Conservation (phyloP, 345 rosid species). For the Diplotaxis tenuifolia region DNA sequence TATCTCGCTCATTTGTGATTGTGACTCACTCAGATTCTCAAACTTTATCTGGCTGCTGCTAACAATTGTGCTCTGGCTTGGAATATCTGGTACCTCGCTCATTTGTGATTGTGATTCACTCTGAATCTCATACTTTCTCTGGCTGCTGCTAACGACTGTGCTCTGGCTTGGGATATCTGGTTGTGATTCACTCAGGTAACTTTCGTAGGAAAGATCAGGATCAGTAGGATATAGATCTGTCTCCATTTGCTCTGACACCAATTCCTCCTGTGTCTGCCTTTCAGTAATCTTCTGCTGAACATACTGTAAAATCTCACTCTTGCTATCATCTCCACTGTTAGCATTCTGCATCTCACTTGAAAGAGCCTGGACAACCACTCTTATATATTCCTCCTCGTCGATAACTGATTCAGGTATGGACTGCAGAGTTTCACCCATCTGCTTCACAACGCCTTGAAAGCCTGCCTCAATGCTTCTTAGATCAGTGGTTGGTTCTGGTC, state of each 20-base stretch:
- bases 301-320: slow-evolving; percentile 27
- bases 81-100: slow-evolving; percentile 32
- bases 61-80: slow-evolving; percentile 30
- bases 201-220: slow-evolving; percentile 44
- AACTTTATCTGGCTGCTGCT: slow-evolving; percentile 40
- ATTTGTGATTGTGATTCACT: slow-evolving; percentile 35
- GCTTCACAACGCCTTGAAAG: slow-evolving; percentile 48
- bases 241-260: slow-evolving; percentile 33
- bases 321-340: slow-evolving; percentile 32
- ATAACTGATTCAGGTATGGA: slow-evolving; percentile 59
- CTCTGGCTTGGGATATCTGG: slow-evolving; percentile 30
- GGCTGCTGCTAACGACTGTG: slow-evolving; percentile 36
- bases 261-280: slow-evolving; percentile 21
- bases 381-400: slow-evolving; percentile 50
- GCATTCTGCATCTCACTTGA: slow-evolving; percentile 69
- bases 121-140: slow-evolving; percentile 30
- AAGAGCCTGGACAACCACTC: slow-evolving; percentile 55
- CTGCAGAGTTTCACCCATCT: slow-evolving; percentile 59
- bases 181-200: slow-evolving; percentile 34
- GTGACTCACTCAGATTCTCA: slow-evolving; percentile 28
- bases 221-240: slow-evolving; percentile 64
- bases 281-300: slow-evolving; percentile 18
- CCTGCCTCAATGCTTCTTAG: slow-evolving; percentile 41
- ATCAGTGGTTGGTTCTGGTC: slow-evolving; percentile 41
- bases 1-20: slow-evolving; percentile 35